Evolutionary conservation across 1,139 yeast genomes (phyloP).

Genomic region (Candida pseudoviswanathii): DNA sequence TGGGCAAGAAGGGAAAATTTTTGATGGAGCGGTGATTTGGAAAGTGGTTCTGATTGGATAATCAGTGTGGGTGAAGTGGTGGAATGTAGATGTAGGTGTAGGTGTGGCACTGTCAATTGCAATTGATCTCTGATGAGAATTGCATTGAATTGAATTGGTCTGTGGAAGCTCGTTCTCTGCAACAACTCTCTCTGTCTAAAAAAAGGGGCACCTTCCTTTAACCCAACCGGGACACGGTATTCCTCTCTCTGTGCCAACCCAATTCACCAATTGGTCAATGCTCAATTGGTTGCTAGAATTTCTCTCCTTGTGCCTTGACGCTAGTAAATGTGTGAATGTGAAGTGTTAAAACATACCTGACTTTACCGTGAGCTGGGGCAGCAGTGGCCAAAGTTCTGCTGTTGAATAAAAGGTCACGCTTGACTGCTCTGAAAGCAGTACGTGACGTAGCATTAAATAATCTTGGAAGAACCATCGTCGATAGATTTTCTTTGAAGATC

Average conservation of each 20-base stretch:
- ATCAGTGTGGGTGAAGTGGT: background rate
- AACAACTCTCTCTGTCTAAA: too few species aligned
- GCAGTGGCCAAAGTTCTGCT: slow-evolving; percentile 88
- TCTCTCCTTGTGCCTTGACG: background rate
- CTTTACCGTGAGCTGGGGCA: slow-evolving; percentile 82
- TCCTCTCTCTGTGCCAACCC: background rate
- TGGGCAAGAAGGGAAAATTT: background rate
- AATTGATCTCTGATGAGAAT: background rate
- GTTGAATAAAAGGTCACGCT: slow-evolving; percentile 69
- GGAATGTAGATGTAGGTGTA: too few species aligned
- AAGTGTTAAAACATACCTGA: slow-evolving; percentile 63
- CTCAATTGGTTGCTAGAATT: background rate
- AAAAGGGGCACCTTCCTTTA: too few species aligned
- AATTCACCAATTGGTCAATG: background rate
- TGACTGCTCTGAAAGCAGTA: slow-evolving; percentile 88
- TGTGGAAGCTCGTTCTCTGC: too few species aligned
- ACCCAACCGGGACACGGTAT: too few species aligned
- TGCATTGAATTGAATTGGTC: background rate
- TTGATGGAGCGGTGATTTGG: background rate
- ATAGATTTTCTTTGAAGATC: slow-evolving; percentile 20
- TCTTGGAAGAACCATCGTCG: slow-evolving; percentile 78
- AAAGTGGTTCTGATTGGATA: slow-evolving; percentile 3
- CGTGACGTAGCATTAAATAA: slow-evolving; percentile 88
- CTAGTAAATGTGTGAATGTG: too few species aligned
- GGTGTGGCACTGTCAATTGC: slow-evolving; percentile 1